These are phyloP conservation scores for Fraxinus baroniana DNA, from an alignment of 305 asterid species.

Conservation along the genomic window DNA sequence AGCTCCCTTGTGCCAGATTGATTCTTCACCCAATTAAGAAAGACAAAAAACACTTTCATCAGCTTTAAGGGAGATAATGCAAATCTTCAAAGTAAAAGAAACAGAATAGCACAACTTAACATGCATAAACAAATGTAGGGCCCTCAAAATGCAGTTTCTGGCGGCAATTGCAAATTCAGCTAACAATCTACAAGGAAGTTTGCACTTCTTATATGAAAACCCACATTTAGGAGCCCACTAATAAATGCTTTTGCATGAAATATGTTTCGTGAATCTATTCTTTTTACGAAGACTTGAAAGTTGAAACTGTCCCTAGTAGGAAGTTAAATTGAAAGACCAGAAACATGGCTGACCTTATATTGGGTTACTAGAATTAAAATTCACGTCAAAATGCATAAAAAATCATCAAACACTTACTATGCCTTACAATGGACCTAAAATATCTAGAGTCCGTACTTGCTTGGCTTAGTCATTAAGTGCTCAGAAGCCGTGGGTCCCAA, in stretches of 20 bases:
- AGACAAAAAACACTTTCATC: not conserved
- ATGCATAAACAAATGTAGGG: not conserved
- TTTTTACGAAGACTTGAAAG: not conserved
- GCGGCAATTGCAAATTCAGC: slow-evolving; percentile 6
- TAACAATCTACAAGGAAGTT: not conserved
- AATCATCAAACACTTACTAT: not conserved
- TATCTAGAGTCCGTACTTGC: not conserved
- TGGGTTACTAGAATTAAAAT: not conserved
- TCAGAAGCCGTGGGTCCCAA: not conserved
- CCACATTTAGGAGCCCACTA: not conserved
- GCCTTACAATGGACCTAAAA: not conserved
- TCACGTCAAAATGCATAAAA: not conserved
- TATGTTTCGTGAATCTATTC: not conserved
- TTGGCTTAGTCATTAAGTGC: not conserved
- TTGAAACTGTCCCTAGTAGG: not conserved
- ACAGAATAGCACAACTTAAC: not conserved
- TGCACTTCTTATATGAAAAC: not conserved
- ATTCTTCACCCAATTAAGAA: slow-evolving; percentile 38
- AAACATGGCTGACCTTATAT: not conserved
- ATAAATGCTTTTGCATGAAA: not conserved
- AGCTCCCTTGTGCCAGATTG: slow-evolving; percentile 40
- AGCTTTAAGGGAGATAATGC: not conserved
- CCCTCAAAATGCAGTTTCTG: not conserved
- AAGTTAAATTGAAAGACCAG: not conserved
- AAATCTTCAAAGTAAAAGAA: not conserved